Percentiles rank a stretch among this genome's conserved stretches.
These are phyloP conservation scores for Daldinia sp. DNA, from an alignment of 2,329 filamentous ascomycete genomes.

Conservation along the genomic window DNA sequence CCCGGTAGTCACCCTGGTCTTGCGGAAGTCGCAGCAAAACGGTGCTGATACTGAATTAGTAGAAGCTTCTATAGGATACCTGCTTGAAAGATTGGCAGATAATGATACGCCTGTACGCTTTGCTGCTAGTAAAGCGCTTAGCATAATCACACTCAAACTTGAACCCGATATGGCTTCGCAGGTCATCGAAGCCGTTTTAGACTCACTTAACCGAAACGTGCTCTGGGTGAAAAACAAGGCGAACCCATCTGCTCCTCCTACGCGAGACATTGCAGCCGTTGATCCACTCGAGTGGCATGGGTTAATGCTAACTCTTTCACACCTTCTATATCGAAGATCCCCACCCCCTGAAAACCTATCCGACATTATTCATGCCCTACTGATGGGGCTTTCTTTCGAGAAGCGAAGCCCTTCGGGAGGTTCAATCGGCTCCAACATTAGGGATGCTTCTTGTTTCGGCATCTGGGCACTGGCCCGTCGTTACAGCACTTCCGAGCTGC, in stretches of 20 bases:
- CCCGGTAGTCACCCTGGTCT: constrained; percentile 74
- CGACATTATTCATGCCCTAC: constrained; percentile 79
- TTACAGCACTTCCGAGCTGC: constrained; percentile 83
- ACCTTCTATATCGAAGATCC: constrained; percentile 86
- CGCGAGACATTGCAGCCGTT: constrained; percentile 77
- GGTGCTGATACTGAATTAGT: constrained; percentile 67
- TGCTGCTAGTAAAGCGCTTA: constrained; percentile 92
- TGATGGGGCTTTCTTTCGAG: constrained; percentile 88
- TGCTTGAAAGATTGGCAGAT: constrained; percentile 83
- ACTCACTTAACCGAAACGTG: constrained; percentile 71
- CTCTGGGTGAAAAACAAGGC: constrained; percentile 62
- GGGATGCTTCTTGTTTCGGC: constrained; percentile 95
- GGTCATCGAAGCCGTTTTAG: constrained; percentile 87
- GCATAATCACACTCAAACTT: constrained; percentile 84
- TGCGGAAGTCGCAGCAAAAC: constrained; percentile 64
- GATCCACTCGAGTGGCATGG: constrained; percentile 93
- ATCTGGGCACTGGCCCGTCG: constrained; percentile 92
- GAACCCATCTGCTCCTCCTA: constrained; percentile 51
- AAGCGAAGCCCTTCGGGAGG: constrained; percentile 87
- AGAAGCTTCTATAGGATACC: constrained; percentile 84
- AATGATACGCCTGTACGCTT: constrained; percentile 92
- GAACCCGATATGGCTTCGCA: constrained; percentile 84
- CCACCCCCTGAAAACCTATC: constrained; percentile 77
- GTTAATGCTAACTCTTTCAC: constrained; percentile 85
- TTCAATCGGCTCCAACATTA: constrained; percentile 87